A percentile compares a stretch with the other conserved stretches of the same genome.
phyloP scores from a whole-genome alignment of 768 basidiomycete genomes.

The Roridomyces roridus region DNA sequence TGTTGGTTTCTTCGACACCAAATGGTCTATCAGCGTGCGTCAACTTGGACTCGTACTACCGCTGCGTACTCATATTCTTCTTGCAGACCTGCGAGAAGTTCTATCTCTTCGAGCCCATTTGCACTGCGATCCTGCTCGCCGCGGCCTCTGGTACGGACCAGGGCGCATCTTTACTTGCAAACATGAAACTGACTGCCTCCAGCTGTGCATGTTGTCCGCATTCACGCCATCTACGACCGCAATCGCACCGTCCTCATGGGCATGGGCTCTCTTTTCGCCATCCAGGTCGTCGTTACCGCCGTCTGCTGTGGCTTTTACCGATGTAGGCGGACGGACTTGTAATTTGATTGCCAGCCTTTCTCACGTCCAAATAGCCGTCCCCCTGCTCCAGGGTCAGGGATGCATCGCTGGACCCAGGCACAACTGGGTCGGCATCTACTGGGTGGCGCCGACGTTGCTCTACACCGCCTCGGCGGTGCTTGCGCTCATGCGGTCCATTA shows the following conservation, averaged over 20 bases:
- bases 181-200: slow-evolving; percentile 7
- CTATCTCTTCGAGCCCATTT: slow-evolving; percentile 87
- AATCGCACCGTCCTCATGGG: slow-evolving; percentile 55
- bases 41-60: background rate
- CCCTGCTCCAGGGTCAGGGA: slow-evolving; percentile 75
- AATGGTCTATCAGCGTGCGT: slow-evolving; percentile 60
- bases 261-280: slow-evolving; percentile 65
- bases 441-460: slow-evolving; percentile 77
- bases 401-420: slow-evolving; percentile 85
- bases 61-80: slow-evolving; percentile 2
- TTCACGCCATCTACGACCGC: slow-evolving; percentile 81
- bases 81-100: slow-evolving; percentile 67
- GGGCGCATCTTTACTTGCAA: background rate
- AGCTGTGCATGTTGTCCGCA: slow-evolving; percentile 78
- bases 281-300: slow-evolving; percentile 77
- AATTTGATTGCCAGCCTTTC: no score
- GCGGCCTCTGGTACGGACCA: slow-evolving; percentile 59
- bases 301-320: slow-evolving; percentile 81
- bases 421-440: slow-evolving; percentile 88
- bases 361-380: no score
- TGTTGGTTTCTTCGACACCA: slow-evolving; percentile 85
- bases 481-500: slow-evolving; percentile 63
- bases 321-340: slow-evolving; percentile 46
- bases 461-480: slow-evolving; percentile 72
- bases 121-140: slow-evolving; percentile 82